Evolutionary conservation across 768 basidiomycete genomes (phyloP).

Genomic region (Exidia glandulosa): DNA sequence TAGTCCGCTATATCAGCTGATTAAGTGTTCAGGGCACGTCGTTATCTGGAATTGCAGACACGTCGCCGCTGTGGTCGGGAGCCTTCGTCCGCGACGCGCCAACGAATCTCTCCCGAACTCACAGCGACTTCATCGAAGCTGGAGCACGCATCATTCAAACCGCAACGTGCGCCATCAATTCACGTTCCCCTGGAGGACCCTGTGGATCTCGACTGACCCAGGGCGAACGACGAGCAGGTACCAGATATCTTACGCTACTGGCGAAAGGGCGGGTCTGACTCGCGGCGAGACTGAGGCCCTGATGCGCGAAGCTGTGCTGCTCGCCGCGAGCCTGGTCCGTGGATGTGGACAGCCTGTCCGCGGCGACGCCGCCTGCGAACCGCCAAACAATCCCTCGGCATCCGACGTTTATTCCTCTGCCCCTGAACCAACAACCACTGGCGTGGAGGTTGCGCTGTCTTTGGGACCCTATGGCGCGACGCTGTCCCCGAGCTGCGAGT

Average conservation of each 20-base stretch:
- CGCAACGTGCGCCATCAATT: slow-evolving; percentile 39
- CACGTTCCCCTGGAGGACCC: not conserved
- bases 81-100: slow-evolving; percentile 44
- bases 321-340: slow-evolving; percentile 25
- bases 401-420: slow-evolving; percentile 15
- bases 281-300: slow-evolving; percentile 28
- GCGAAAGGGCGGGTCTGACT: slow-evolving; percentile 39
- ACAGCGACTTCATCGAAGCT: slow-evolving; percentile 50
- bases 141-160: slow-evolving; percentile 60
- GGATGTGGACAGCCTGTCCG: not conserved
- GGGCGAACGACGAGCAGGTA: slow-evolving; percentile 32
- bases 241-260: slow-evolving; percentile 49
- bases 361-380: not conserved
- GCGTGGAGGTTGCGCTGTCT: slow-evolving; percentile 45
- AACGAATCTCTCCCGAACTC: slow-evolving; percentile 43
- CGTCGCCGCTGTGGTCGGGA: slow-evolving; percentile 63
- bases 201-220: not conserved
- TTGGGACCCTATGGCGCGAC: slow-evolving; percentile 68
- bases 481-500: slow-evolving; percentile 50
- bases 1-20: slow-evolving; percentile 2
- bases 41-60: slow-evolving; percentile 39
- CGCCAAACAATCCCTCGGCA: not conserved
- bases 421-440: no score
- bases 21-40: slow-evolving; percentile 42
- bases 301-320: slow-evolving; percentile 42